Evolutionary conservation across 352 stramenopile genomes (phyloP), one percentile per base, ranked within the genome.

Genomic region (Phytophthora lateralis): DNA sequence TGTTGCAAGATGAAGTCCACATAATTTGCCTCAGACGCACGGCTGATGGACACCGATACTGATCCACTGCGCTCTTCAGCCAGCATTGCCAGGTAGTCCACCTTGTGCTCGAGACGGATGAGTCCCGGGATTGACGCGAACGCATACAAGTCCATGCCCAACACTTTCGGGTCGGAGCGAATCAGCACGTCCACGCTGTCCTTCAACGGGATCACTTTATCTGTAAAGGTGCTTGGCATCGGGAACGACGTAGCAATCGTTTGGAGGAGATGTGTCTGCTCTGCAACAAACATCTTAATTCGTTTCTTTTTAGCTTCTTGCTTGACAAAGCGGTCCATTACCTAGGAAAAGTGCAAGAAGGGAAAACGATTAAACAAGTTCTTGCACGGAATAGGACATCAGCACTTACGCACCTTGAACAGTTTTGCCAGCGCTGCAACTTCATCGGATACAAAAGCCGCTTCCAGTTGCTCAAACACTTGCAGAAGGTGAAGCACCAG

Each of bases 1-100:
- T 91, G 82, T 48, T 88, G 76, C 14, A 86, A 35, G 18, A 91
- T 89, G 30, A 91, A 89, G 21, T 91, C 82, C 34, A 91, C 68
- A 42, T 83, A 85, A 26, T 85, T 88, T 15, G 71, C 73, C 18
- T 72, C 73, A 9, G 82, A 89, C 12, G 78, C 70, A 8, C 82
- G 82, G 42, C 66, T 89, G 37, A 91, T 83, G 0, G 77, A 84
- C 26, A 91, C 71, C 6, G 74, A 75, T 0, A 89, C 51, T 9
- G 69, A 80, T 18, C 75, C 69, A 21, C 60, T 79, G 37, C 82
- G 71, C 45, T 89, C 82, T 48, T 91, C 82, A 2, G 82, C 78
- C 7, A 89, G 59, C 7, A 76, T 75, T 4, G 71, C 61, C n/a
- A 91, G 50, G 34, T 91, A 91, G 34, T 91, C 79, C 21, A 91